Evolutionary conservation across 2,329 filamentous ascomycete species (phyloP), one percentile per base, ranked within the genome.

Genomic region (Dothistroma pini): DNA sequence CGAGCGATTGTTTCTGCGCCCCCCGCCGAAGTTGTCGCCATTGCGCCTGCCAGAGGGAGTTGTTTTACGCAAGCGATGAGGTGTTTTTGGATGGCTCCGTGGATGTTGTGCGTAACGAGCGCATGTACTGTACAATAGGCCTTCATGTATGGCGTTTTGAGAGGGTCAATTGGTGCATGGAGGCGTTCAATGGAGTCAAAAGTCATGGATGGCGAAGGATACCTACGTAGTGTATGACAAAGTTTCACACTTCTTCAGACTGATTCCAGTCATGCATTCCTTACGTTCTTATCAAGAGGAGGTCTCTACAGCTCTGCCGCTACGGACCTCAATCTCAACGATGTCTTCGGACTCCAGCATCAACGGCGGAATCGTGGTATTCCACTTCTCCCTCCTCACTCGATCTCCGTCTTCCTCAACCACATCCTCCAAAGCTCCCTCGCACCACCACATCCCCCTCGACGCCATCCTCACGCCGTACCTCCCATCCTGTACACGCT

Each of bases 381-480:
- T 34, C 11, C 8, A 53, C 22, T 32, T 21, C 11, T 53, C 51
- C n/a, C 16, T 21, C 11, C 10, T 11, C 2, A 56, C 41, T 10
- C 54, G 38, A 25, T 25, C 53, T 10, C 44, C 38, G 19, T 29
- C 54, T 32, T 55, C 5, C 21, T 55, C 53, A 44, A 41, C 16
- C 5, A 44, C 21, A 10, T 55, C 16, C 22, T 55, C 53, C 29
- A 55, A 1, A 14, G 16, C 52, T 9, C 56, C 59, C 9, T n/a
- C 8, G 29, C 60, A 62, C 60, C 60, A 62, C 60, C 60, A 62
- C 51, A 56, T 49, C 8, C 56, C 60, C 2, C 56, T 38, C 10
- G 48, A 12, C 44, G 32, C 51, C 32, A 62, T 29, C 5, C 47
- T 29, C 2, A 59, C 12, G 7, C 44, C 56, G n/a, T 59, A 62